These are phyloP conservation scores for Melaleuca alternifolia DNA, from an alignment of 345 rosid species.

Conservation along the genomic window DNA sequence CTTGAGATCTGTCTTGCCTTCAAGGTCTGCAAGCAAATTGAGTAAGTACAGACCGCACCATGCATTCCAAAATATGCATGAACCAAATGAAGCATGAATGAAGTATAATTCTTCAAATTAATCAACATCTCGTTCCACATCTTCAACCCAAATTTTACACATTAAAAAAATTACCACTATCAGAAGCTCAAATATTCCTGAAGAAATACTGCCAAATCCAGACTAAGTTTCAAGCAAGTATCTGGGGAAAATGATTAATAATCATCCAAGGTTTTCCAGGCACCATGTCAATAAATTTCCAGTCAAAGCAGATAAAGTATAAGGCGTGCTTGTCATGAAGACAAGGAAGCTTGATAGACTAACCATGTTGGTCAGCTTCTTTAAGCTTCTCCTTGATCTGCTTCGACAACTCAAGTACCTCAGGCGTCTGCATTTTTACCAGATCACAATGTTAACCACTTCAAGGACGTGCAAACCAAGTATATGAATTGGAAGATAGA, in stretches of 20 bases:
- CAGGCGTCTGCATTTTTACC: constrained; percentile 51
- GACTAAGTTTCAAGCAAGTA: background rate
- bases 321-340: background rate
- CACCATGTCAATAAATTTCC: background rate
- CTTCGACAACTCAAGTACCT: constrained; percentile 71
- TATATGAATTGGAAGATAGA: background rate
- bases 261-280: background rate
- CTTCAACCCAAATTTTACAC: background rate
- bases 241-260: background rate
- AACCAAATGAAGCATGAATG: background rate
- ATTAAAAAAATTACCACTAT: background rate
- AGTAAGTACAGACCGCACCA: background rate
- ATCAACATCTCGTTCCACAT: background rate
- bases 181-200: background rate
- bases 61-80: background rate
- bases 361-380: constrained; percentile 88
- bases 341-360: background rate
- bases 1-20: constrained; percentile 90
- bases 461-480: background rate
- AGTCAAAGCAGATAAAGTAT: background rate
- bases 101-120: background rate
- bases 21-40: constrained; percentile 43
- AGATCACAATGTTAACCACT: background rate
- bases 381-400: constrained; percentile 89
- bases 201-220: background rate